Evolutionary conservation across 2,329 filamentous ascomycete species (phyloP).

Genomic region (Coniochaeta sp.): DNA sequence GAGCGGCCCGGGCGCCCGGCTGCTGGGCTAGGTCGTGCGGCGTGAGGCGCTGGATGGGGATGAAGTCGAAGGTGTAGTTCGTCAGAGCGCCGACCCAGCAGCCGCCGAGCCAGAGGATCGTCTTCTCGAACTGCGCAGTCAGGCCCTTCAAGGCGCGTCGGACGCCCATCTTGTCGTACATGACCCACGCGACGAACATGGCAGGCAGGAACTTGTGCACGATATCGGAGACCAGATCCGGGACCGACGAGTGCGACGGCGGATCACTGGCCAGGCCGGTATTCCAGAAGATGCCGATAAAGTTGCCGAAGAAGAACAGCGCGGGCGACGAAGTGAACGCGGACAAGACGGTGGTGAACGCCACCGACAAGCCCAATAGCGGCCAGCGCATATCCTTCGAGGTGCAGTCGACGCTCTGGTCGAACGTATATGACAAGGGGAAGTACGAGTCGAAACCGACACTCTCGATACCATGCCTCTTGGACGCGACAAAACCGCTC

Average conservation of each 20-base stretch:
- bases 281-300: slow-evolving; percentile 79
- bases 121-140: slow-evolving; percentile 82
- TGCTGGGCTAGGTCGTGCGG: slow-evolving; percentile 83
- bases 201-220: slow-evolving; percentile 80
- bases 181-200: slow-evolving; percentile 78
- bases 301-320: slow-evolving; percentile 79
- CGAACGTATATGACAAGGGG: slow-evolving; percentile 77
- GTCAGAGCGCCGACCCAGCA: slow-evolving; percentile 89
- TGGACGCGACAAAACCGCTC: slow-evolving; percentile 51
- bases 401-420: slow-evolving; percentile 55
- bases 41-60: slow-evolving; percentile 88
- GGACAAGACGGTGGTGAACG: slow-evolving; percentile 70
- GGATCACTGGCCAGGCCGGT: slow-evolving; percentile 86
- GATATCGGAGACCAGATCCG: slow-evolving; percentile 68
- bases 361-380: slow-evolving; percentile 71
- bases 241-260: slow-evolving; percentile 59
- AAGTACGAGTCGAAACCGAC: slow-evolving; percentile 82
- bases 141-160: slow-evolving; percentile 64
- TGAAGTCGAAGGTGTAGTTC: slow-evolving; percentile 92
- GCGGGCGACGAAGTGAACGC: slow-evolving; percentile 73
- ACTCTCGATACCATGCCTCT: slow-evolving; percentile 68
- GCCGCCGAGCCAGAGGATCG: slow-evolving; percentile 79
- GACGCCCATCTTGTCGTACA: slow-evolving; percentile 78
- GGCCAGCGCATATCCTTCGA: slow-evolving; percentile 79
- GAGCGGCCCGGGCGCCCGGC: slow-evolving; percentile 77